Percentiles rank a stretch among this genome's conserved stretches.
Evolutionary conservation across 352 stramenopile genomes (phyloP).

Genomic region (Pilasporangium apinafurcum): DNA sequence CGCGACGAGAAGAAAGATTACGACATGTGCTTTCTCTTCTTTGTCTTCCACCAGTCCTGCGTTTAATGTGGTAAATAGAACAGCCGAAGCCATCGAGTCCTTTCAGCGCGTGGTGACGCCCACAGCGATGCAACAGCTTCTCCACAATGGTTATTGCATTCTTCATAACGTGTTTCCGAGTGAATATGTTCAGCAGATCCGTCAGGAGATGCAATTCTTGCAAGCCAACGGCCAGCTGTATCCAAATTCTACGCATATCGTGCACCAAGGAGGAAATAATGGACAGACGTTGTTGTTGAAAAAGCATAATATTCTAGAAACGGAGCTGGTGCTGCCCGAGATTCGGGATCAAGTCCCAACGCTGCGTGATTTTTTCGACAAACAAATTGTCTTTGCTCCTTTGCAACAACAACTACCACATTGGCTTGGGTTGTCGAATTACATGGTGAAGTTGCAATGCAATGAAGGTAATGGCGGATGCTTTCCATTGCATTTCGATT

Average conservation of each 20-base stretch:
- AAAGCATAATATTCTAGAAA: conserved; percentile 80
- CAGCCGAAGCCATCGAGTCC: not conserved
- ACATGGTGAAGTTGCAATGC: conserved; percentile 80
- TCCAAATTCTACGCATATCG: conserved; percentile 73
- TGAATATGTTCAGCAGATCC: conserved; percentile 32
- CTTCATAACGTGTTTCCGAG: conserved; percentile 38
- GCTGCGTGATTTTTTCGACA: conserved; percentile 54
- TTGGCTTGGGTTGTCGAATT: conserved; percentile 35
- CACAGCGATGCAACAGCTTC: conserved; percentile 14
- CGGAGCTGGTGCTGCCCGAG: conserved; percentile 56
- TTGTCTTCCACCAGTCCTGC: not conserved
- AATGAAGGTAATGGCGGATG: conserved; percentile 72
- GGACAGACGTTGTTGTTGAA: conserved; percentile 39
- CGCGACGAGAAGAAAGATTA: too few species aligned
- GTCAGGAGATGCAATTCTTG: conserved; percentile 46
- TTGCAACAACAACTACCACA: conserved; percentile 20
- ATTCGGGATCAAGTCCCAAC: conserved; percentile 27
- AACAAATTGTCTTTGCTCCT: conserved; percentile 40
- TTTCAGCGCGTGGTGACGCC: conserved; percentile 29
- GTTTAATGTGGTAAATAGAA: not conserved
- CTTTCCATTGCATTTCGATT: conserved; percentile 86
- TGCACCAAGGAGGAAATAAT: conserved; percentile 20
- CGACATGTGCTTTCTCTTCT: not conserved
- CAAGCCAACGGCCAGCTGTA: conserved; percentile 44
- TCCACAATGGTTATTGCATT: conserved; percentile 49